These are phyloP conservation scores for Hyparrhenia diplandra DNA, from an alignment of 176 grass and related monocot species.

Conservation along the genomic window DNA sequence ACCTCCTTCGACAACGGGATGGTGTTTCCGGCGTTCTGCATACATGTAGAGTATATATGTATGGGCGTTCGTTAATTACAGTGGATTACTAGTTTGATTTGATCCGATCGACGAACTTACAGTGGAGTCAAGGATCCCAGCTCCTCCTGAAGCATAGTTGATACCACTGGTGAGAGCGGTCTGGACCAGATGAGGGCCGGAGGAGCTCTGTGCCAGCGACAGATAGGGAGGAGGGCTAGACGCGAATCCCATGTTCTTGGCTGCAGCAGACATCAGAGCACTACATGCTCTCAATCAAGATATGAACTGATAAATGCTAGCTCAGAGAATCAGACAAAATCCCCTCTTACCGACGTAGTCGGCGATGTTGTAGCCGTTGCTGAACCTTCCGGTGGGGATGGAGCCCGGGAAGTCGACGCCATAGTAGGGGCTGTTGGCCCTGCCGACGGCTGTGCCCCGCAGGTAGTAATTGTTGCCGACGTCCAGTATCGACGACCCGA, in stretches of 20 bases:
- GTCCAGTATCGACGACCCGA: conserved; percentile 39
- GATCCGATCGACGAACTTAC: not conserved
- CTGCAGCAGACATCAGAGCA: not conserved
- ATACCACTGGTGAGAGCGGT: conserved; percentile 17
- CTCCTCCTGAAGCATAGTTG: conserved; percentile 52
- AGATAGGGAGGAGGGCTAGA: conserved; percentile 36
- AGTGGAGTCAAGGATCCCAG: conserved; percentile 44
- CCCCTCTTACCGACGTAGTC: conserved; percentile 37
- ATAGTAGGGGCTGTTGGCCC: conserved; percentile 29
- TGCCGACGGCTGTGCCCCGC: not conserved
- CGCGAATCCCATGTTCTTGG: conserved; percentile 23
- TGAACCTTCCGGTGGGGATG: conserved; percentile 45
- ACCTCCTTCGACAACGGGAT: conserved; percentile 38
- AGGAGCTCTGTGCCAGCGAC: not conserved
- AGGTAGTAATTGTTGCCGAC: conserved; percentile 51
- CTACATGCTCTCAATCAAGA: not conserved
- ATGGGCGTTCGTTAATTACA: too few species aligned
- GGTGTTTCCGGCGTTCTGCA: not conserved
- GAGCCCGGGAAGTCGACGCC: conserved; percentile 38
- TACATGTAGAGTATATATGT: too few species aligned
- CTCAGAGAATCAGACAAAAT: too few species aligned
- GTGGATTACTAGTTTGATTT: not conserved
- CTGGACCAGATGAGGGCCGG: not conserved
- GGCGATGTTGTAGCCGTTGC: conserved; percentile 50
- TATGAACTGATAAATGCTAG: too few species aligned